phyloP scores from a whole-genome alignment of 208 protist genomes.

The Vickermania ingenoplastis region DNA sequence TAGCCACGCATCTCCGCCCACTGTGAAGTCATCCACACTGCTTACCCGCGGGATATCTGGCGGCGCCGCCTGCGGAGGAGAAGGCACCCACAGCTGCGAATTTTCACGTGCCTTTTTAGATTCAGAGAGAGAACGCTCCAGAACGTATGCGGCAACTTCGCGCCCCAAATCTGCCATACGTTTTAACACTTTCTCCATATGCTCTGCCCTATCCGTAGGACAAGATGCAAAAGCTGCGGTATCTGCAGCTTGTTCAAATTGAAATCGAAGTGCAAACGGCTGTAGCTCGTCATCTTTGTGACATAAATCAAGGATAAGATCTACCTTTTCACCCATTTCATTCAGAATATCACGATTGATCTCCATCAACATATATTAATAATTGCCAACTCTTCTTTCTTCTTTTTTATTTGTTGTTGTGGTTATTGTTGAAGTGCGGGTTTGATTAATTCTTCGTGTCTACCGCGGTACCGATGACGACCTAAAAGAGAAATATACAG shows the following conservation, averaged over 20 bases:
- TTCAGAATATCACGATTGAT: constrained; percentile 32
- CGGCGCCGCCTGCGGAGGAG: constrained; percentile 8
- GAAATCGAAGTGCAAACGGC: constrained; percentile 62
- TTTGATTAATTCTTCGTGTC: no score
- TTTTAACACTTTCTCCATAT: constrained; percentile 47
- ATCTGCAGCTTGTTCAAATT: constrained; percentile 70
- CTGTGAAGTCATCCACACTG: constrained; percentile 74
- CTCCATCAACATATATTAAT: constrained; percentile 10
- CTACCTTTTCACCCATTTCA: constrained; percentile 46
- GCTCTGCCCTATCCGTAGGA: constrained; percentile 31
- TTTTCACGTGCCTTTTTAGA: constrained; percentile 1
- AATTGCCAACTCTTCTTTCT: no score
- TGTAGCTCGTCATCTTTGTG: constrained; percentile 43
- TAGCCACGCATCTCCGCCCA: constrained; percentile 63
- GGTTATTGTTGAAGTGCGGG: no score
- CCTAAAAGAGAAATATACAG: no score
- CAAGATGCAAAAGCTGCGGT: constrained; percentile 52
- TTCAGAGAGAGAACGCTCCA: constrained; percentile 20
- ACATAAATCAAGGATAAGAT: constrained; percentile 49
- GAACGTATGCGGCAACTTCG: constrained; percentile 34
- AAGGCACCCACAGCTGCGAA: background rate
- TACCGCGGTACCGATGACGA: no score
- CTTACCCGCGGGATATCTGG: constrained; percentile 34
- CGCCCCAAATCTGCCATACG: constrained; percentile 66
- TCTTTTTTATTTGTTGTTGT: no score